Conservation (phyloP, 345 rosid species). For the Noccaea caerulescens region DNA sequence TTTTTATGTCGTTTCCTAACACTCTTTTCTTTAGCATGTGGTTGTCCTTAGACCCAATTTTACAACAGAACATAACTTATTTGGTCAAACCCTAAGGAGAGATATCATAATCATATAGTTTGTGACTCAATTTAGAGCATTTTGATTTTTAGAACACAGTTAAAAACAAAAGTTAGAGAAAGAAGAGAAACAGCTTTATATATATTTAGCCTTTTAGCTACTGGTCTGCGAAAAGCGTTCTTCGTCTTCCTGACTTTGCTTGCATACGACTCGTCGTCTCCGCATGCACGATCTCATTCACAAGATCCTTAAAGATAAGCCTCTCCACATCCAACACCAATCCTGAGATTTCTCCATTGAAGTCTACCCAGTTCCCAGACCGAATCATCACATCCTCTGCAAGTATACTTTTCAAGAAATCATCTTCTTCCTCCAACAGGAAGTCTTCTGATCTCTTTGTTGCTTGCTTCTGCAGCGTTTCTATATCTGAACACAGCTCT, state of each 20-base stretch:
- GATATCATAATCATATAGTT: too few species aligned
- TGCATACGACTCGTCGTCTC: slow-evolving; percentile 51
- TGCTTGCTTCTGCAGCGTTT: slow-evolving; percentile 53
- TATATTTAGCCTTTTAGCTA: slow-evolving; percentile 26
- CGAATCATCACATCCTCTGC: slow-evolving; percentile 68
- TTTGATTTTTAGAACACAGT: background rate
- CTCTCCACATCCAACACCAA: slow-evolving; percentile 79
- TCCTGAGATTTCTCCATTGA: slow-evolving; percentile 57
- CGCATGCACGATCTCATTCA: slow-evolving; percentile 67
- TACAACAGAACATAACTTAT: too few species aligned
- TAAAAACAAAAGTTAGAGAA: slow-evolving; percentile 34
- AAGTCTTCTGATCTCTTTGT: slow-evolving; percentile 50
- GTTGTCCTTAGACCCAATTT: slow-evolving; percentile 2
- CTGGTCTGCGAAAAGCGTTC: slow-evolving; percentile 64
- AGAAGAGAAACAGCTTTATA: slow-evolving; percentile 21
- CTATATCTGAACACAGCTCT: slow-evolving; percentile 70
- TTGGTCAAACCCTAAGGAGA: too few species aligned
- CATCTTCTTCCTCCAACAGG: slow-evolving; percentile 60
- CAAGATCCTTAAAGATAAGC: slow-evolving; percentile 79
- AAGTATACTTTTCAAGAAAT: slow-evolving; percentile 58
- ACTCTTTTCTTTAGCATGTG: slow-evolving; percentile 21
- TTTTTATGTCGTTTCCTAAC: slow-evolving; percentile 4
- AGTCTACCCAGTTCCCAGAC: slow-evolving; percentile 71
- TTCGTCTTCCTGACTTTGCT: slow-evolving; percentile 54
- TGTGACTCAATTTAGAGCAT: too few species aligned